Evolutionary conservation across 768 basidiomycete genomes (phyloP), one percentile per base, ranked within the genome.

Genomic region (Clavulina sp.): DNA sequence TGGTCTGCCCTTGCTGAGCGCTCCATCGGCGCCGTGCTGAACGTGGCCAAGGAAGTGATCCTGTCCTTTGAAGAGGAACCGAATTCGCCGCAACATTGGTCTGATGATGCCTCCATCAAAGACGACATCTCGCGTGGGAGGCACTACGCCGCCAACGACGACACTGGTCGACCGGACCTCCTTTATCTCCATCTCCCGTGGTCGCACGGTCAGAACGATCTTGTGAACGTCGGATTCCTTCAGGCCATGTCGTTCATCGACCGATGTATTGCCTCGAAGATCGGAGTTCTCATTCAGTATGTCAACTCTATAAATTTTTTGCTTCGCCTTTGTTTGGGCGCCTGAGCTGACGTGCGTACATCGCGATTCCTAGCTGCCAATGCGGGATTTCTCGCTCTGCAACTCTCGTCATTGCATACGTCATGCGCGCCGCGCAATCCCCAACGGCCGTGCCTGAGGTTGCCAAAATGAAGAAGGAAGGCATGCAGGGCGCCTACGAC

Each of bases 171-270:
- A 57, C 85, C 87, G 0, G 72, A 71, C 18, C 77, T 89, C 73
- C 77, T 87, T 64, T 91, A 92, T 62, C 80, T 88, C 65, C 88
- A 87, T 64, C 75, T 92, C 26, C 73, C 74, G 49, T 93, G 89
- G 91, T 89, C 86, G 23, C 89, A 93, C 62, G 89, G 89, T n/a
- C 85, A 92, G 66, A 73, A 82, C 52, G 82, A 93, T 63, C 76
- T 93, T 34, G 85, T 88, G 57, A 65, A 76, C 2, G 67, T 75
- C 36, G 87, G 86, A 46, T 88, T 91, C 65, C 76, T 77, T 48
- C 73, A 70, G 5, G 89, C 81, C 4, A 86, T 91, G 77, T 64
- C 73, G 19, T 92, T 89, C 56, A 74, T 82, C 52, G 88, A 91
- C 63, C 74, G 76, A 31, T 80, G 84, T 44, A 64, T 87, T 50